Evolutionary conservation across 1,284 basidiomycete genomes (phyloP).

Genomic region (Schizopora paradoxa): DNA sequence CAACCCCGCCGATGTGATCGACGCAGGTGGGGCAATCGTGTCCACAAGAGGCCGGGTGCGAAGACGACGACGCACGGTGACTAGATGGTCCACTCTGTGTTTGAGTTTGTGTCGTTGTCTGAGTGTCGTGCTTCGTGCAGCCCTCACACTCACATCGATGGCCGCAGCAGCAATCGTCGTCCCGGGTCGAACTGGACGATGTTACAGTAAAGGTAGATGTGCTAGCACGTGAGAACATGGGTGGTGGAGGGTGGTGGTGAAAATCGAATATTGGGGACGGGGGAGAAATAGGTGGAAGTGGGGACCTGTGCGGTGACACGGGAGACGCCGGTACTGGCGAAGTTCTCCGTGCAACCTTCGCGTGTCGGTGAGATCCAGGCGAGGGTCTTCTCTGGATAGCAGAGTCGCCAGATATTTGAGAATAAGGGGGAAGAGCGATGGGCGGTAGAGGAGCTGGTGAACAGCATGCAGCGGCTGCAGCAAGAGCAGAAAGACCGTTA

Average conservation of each 20-base stretch:
- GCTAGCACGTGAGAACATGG: neutral
- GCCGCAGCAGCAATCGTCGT: conserved; percentile 67
- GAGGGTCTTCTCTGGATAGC: neutral
- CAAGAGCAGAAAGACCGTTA: conserved; percentile 41
- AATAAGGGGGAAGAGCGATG: conserved; percentile 10
- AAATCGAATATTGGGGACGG: no score
- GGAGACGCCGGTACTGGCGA: neutral
- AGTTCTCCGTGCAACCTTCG: neutral
- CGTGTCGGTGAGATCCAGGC: neutral
- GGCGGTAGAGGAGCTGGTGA: conserved; percentile 21
- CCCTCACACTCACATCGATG: conserved; percentile 66
- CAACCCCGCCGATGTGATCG: conserved; percentile 43
- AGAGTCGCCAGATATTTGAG: neutral
- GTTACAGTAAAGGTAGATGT: neutral
- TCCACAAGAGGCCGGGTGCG: conserved; percentile 31
- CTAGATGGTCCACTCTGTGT: conserved; percentile 10
- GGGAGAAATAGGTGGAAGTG: neutral
- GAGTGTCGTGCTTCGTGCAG: conserved; percentile 60
- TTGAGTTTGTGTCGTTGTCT: conserved; percentile 7
- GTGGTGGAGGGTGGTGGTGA: neutral
- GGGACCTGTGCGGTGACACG: neutral
- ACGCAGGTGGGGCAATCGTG: conserved; percentile 64
- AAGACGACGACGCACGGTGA: neutral
- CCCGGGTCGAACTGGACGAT: conserved; percentile 47
- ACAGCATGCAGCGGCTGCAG: conserved; percentile 45